phyloP scores from a whole-genome alignment of 768 basidiomycete genomes.

The Xanthoconium purpureum region DNA sequence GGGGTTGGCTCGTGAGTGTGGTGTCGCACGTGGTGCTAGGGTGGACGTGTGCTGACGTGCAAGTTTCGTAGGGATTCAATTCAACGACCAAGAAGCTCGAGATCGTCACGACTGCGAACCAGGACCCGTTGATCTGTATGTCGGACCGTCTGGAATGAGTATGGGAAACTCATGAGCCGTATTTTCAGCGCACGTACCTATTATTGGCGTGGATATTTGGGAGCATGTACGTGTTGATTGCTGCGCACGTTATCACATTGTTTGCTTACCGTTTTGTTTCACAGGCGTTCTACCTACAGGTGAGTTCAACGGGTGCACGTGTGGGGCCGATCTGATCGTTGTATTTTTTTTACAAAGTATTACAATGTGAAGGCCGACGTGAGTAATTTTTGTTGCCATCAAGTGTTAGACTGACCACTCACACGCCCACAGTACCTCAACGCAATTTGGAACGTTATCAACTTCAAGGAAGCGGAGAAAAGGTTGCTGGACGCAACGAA shows the following conservation, averaged over 20 bases:
- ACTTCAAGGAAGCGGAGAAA: conserved; percentile 89
- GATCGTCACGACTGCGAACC: conserved; percentile 91
- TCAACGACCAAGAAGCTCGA: conserved; percentile 69
- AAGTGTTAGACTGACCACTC: background rate
- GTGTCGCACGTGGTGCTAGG: background rate
- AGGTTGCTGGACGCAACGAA: conserved; percentile 40
- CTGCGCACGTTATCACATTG: conserved; percentile 6
- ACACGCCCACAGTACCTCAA: conserved; percentile 69
- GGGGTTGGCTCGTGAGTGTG: conserved; percentile 88
- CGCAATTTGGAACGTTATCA: conserved; percentile 95
- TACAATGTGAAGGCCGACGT: conserved; percentile 93
- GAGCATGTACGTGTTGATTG: conserved; percentile 62
- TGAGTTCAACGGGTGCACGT: background rate
- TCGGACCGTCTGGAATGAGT: background rate
- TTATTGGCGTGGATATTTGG: conserved; percentile 98
- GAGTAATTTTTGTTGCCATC: conserved; percentile 33
- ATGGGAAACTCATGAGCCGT: conserved; percentile 5
- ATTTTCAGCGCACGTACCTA: conserved; percentile 69
- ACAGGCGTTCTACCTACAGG: conserved; percentile 64
- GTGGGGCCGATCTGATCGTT: conserved; percentile 4
- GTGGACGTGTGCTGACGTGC: background rate
- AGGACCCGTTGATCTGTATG: conserved; percentile 83
- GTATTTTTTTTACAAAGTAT: conserved; percentile 50
- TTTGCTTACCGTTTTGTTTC: conserved; percentile 4
- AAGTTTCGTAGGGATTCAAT: conserved; percentile 60